Evolutionary conservation across 164 flowering plant species (phyloP), one percentile per base, ranked within the genome.

Genomic region (Chimonanthus salicifolius): DNA sequence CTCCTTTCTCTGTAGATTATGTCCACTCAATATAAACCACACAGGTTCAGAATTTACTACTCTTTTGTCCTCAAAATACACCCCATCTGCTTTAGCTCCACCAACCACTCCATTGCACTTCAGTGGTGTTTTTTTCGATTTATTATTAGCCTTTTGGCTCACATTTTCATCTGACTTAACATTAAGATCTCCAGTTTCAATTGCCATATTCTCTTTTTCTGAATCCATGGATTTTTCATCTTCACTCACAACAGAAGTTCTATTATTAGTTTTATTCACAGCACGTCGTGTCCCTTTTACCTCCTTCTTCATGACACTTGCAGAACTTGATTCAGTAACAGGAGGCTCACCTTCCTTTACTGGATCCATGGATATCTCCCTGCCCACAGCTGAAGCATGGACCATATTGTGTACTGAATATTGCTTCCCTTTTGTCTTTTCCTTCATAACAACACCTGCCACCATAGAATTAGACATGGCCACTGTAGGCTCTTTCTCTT

Each of bases 21-120:
- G 97, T 43, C 97, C 99, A 85, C 92, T 88, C 75, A 96, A 65
- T 78, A 96, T 82, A 82, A 94, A 94, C 72, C 88, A 87, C 49
- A 46, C 77, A 47, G 88, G 89, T 62, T 88, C 91, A 43, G 64
- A 43, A 64, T 74, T 77, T 15, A 69, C 58, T 47, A 63, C 44
- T 20, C 71, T 76, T 49, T 20, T 16, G 68, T 47, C 49, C 58
- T 47, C 65, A 6, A 50, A 49, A 62, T 74, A 65, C 7, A 11
- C 11, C 21, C 67, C 54, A 49, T 70, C 75, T 33, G 70, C 67
- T 49, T 74, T 71, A 21, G 65, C 21, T 20, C 74, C 64, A 49
- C 16, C 49, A 71, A 70, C 62, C 46, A 67, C 78, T 44, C 75
- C 15, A 49, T 71, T 74, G 48, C 44, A 68, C 76, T 78, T 76